Conservation (phyloP, 768 basidiomycete genomes). For the Suillus paluster region DNA sequence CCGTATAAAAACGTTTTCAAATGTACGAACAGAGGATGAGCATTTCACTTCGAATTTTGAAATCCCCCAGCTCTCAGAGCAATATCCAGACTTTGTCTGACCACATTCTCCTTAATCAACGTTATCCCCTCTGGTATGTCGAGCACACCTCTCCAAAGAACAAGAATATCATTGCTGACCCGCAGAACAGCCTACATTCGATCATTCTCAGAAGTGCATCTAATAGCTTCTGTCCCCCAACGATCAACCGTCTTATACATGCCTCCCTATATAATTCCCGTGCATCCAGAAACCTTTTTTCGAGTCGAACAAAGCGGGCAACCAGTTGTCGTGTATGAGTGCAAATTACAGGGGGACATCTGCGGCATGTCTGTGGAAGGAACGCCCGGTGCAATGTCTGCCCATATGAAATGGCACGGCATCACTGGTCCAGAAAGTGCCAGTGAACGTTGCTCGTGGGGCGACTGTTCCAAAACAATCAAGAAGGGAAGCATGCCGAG, state of each 20-base stretch:
- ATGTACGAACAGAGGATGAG: neutral
- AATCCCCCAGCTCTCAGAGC: neutral
- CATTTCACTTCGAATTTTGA: neutral
- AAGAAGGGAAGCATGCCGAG: conserved; percentile 7
- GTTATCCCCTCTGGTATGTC: neutral
- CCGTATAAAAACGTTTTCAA: neutral
- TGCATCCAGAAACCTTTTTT: neutral
- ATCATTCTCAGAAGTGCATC: neutral
- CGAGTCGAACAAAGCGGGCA: neutral
- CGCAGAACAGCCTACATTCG: neutral
- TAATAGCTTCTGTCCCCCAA: neutral
- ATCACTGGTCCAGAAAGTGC: neutral
- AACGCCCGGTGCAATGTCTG: conserved; percentile 1
- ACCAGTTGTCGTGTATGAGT: neutral
- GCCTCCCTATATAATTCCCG: neutral
- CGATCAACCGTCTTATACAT: neutral
- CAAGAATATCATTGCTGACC: neutral
- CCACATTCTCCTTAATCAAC: neutral
- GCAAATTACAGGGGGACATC: neutral
- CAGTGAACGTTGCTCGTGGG: conserved; percentile 6
- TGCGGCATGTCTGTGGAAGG: conserved; percentile 9
- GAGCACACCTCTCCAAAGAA: neutral
- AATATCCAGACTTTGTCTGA: neutral
- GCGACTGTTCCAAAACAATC: neutral
- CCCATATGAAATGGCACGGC: conserved; percentile 10